These are phyloP conservation scores for Ulvella scutata DNA, from an alignment of 139 green algal genomes.

Conservation along the genomic window DNA sequence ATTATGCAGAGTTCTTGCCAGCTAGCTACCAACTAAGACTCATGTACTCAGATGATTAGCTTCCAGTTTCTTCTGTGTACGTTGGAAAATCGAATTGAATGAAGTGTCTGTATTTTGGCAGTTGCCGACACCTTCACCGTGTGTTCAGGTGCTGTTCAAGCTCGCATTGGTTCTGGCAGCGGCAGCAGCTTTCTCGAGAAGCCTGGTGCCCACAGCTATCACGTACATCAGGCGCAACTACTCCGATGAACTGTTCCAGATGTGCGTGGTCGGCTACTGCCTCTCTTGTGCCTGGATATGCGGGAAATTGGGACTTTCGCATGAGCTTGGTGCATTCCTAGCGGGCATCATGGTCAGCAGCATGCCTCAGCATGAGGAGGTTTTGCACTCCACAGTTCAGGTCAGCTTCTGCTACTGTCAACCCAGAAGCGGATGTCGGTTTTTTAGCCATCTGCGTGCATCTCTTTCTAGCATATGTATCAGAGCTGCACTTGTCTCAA, in stretches of 20 bases:
- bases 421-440: too few relatives aligned
- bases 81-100: neutral
- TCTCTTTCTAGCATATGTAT: too few relatives aligned
- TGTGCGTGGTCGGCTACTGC: constrained; percentile 65
- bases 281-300: constrained; percentile 39
- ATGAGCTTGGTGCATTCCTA: constrained; percentile 86
- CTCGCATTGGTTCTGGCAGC: constrained; percentile 12
- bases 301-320: constrained; percentile 46
- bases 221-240: constrained; percentile 23
- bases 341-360: constrained; percentile 61
- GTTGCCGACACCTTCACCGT: too few relatives aligned
- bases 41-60: too few relatives aligned
- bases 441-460: too few relatives aligned
- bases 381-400: constrained; percentile 22
- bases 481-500: too few relatives aligned
- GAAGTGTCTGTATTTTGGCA: neutral
- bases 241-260: constrained; percentile 59
- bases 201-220: constrained; percentile 39
- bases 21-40: too few relatives aligned
- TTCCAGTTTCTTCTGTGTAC: neutral
- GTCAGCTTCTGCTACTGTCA: neutral
- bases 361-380: constrained; percentile 35
- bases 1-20: too few relatives aligned
- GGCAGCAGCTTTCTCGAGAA: constrained; percentile 24
- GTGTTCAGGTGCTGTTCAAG: constrained; percentile 12